Conservation (phyloP, 306 rosid genomes). For the Prunus kanzakura region DNA sequence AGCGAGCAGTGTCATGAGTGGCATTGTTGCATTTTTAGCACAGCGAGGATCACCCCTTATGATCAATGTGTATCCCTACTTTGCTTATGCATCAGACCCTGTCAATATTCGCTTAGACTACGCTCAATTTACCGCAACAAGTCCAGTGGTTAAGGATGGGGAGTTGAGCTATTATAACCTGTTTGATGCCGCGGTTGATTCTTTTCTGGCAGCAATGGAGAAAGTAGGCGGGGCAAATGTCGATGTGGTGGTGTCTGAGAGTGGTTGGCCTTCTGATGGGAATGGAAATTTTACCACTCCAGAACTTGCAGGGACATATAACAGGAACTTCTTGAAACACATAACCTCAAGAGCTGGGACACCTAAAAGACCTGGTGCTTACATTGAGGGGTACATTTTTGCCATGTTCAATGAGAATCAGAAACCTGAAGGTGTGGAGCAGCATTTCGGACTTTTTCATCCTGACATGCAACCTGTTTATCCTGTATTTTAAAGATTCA, state of each 20-base stretch:
- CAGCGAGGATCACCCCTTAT: conserved; percentile 21
- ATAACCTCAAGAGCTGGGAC: conserved; percentile 22
- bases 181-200: conserved; percentile 36
- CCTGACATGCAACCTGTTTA: conserved; percentile 34
- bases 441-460: conserved; percentile 30
- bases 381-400: conserved; percentile 31
- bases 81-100: conserved; percentile 34
- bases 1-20: neutral
- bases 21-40: conserved; percentile 24
- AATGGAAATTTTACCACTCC: conserved; percentile 15
- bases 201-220: conserved; percentile 33
- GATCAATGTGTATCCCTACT: conserved; percentile 42
- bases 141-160: conserved; percentile 11
- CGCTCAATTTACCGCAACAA: conserved; percentile 1
- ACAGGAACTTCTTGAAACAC: conserved; percentile 18
- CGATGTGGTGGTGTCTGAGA: conserved; percentile 30
- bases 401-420: conserved; percentile 41
- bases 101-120: conserved; percentile 8
- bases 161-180: conserved; percentile 17
- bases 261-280: conserved; percentile 46
- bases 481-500: conserved; percentile 9
- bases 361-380: conserved; percentile 24
- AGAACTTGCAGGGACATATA: conserved; percentile 23
- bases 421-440: conserved; percentile 24
- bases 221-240: neutral